Evolutionary conservation across 1,284 basidiomycete genomes (phyloP), one percentile per base, ranked within the genome.

Genomic region (Mycosarcoma maydis): DNA sequence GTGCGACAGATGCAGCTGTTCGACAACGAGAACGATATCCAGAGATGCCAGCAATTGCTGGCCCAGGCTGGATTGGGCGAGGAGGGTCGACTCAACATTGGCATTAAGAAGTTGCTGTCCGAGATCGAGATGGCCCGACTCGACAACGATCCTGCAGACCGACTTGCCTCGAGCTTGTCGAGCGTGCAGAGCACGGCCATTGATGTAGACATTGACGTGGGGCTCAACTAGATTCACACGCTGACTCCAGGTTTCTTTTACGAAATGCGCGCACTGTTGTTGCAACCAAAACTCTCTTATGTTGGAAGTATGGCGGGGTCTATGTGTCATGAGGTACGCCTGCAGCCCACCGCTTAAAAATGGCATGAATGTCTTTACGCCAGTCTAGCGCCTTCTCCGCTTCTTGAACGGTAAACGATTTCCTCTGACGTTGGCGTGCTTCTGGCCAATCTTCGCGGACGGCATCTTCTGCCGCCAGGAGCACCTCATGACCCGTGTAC

Each of bases 111-210:
- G 84, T 81, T 99, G 79, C 82, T 99, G 77, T 93, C 90, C 55
- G 87, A 92, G 65, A 87, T 94, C 20, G 95, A 99, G 85, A 98
- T 98, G 94, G 92, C 94, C 37, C 86, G 94, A 76, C 93, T 98
- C 84, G 95, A 83, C 39, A 71, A 78, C 39, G 83, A 82, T 36
- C 81, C 82, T 14, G 82, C 80, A 4, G 83, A 83, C 59, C 82
- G 82, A 40, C 60, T 84, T 24, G 79, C 83, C 6, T 75, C 73
- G 26, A 76, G 76, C 22, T 57, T 83, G 47, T 80, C 73, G 24
- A 49, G 59, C 36, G 56, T 46, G 22, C 64, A 72, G 48, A 58
- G 36, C 23, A 30, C 57, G 7, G 57, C 68, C 13, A 65, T 71
- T 26, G 68, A 71, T 27, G 62, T 71, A n/a, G 68, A 71, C 19